Evolutionary conservation across 495 filamentous ascomycete genomes (phyloP).

Genomic region (Daldinia caldariorum): DNA sequence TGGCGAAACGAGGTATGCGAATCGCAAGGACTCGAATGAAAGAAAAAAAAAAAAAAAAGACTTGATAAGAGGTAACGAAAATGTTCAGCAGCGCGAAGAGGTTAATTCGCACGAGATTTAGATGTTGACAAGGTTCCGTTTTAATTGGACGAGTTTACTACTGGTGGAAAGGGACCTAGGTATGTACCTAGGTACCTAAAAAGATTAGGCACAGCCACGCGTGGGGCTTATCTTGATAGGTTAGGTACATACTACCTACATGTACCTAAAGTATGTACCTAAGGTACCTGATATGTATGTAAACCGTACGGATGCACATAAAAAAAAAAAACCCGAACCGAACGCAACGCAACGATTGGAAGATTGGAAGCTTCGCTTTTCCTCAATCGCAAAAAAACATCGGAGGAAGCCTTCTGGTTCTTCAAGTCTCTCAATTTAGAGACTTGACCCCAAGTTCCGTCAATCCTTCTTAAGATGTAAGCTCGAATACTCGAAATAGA

Average conservation of each 20-base stretch:
- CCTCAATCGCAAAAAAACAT: background rate
- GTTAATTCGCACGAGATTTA: constrained; percentile 2
- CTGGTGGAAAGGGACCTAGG: no score
- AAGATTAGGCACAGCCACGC: constrained; percentile 29
- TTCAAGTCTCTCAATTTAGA: constrained; percentile 8
- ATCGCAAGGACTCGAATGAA: constrained; percentile 3
- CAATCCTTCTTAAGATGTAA: constrained; percentile 25
- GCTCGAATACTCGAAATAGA: background rate
- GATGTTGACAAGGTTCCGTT: constrained; percentile 29
- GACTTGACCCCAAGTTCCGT: background rate
- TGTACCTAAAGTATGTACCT: background rate
- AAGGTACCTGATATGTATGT: no score
- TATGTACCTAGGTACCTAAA: no score
- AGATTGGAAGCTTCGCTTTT: background rate
- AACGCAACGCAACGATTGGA: no score
- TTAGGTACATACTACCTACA: constrained; percentile 3
- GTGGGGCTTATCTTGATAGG: background rate
- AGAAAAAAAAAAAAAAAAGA: constrained; percentile 10
- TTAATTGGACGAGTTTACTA: background rate
- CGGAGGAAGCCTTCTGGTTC: constrained; percentile 2
- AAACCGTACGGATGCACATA: no score
- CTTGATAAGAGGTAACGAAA: constrained; percentile 10
- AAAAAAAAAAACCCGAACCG: no score
- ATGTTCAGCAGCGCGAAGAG: constrained; percentile 24
- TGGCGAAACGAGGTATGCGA: constrained; percentile 5